These are phyloP conservation scores for Pelagophyceae sp. DNA, from an alignment of 352 stramenopile genomes.

Conservation along the genomic window DNA sequence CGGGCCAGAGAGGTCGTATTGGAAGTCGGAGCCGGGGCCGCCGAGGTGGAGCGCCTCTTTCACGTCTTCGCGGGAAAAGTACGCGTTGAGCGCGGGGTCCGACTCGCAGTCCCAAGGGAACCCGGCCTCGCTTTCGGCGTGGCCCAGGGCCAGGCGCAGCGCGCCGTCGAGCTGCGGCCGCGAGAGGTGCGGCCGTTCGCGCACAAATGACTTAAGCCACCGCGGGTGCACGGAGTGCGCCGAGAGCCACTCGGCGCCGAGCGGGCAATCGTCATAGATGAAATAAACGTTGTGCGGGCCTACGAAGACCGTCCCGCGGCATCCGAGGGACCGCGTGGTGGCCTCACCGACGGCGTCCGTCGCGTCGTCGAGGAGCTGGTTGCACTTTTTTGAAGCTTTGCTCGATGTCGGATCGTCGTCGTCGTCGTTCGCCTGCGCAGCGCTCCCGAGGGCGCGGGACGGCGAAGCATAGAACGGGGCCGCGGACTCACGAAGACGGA, in stretches of 20 bases:
- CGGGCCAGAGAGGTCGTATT: conserved; percentile 30
- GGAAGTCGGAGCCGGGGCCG: conserved; percentile 22
- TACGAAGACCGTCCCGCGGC: too few species aligned
- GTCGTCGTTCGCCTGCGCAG: conserved; percentile 26
- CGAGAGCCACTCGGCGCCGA: conserved; percentile 20
- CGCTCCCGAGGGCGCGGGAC: too few species aligned
- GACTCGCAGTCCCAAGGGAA: conserved; percentile 51
- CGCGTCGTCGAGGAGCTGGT: conserved; percentile 30
- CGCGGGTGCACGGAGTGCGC: not conserved
- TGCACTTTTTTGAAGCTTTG: conserved; percentile 36
- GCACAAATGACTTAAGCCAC: too few species aligned
- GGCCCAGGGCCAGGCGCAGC: too few species aligned
- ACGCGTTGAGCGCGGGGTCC: conserved; percentile 51
- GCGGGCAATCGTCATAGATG: conserved; percentile 35
- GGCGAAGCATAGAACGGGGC: too few species aligned
- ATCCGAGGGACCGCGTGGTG: too few species aligned
- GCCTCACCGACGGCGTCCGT: conserved; percentile 31
- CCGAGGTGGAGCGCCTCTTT: conserved; percentile 59
- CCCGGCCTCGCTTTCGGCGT: too few species aligned
- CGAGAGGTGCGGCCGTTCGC: too few species aligned
- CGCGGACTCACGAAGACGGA: too few species aligned
- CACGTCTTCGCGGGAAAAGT: conserved; percentile 56
- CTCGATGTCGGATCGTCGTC: conserved; percentile 13
- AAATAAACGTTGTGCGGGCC: conserved; percentile 38
- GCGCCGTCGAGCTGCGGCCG: too few species aligned